A percentile compares a stretch with the other conserved stretches of the same genome.
phyloP scores from a whole-genome alignment of 2,329 filamentous ascomycete species.

The Emydomyces testavorans region DNA sequence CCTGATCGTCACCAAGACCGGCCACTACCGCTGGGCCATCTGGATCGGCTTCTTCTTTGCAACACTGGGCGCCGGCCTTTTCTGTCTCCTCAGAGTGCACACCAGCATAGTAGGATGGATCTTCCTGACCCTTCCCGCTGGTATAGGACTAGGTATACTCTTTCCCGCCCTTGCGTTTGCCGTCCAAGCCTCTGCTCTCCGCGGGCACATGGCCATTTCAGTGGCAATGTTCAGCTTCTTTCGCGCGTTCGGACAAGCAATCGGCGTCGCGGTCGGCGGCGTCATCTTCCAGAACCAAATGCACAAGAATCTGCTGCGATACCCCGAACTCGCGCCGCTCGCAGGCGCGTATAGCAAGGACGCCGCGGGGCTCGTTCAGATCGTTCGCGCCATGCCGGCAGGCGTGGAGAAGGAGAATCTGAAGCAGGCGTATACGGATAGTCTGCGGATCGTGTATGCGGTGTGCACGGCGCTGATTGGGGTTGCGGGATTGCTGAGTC shows the following conservation, averaged over 20 bases:
- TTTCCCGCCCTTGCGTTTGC: slow-evolving; percentile 53
- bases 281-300: slow-evolving; percentile 60
- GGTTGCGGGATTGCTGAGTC: slow-evolving; percentile 41
- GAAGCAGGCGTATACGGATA: slow-evolving; percentile 44
- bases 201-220: slow-evolving; percentile 48
- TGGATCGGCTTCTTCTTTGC: slow-evolving; percentile 52
- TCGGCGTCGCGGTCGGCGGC: slow-evolving; percentile 56
- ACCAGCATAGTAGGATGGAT: slow-evolving; percentile 47
- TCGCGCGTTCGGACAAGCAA: slow-evolving; percentile 51
- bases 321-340: slow-evolving; percentile 38
- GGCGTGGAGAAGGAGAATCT: slow-evolving; percentile 34
- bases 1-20: slow-evolving; percentile 41
- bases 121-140: slow-evolving; percentile 49
- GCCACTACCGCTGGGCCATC: slow-evolving; percentile 49
- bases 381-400: slow-evolving; percentile 45
- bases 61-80: slow-evolving; percentile 47
- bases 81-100: slow-evolving; percentile 25
- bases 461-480: slow-evolving; percentile 45
- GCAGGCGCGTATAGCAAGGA: slow-evolving; percentile 45
- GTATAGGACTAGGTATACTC: slow-evolving; percentile 52
- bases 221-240: slow-evolving; percentile 57
- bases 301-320: slow-evolving; percentile 39
- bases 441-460: slow-evolving; percentile 45
- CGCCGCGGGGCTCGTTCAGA: slow-evolving; percentile 47
- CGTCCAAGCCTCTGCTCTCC: slow-evolving; percentile 50